These are phyloP conservation scores for Theobroma grandiflorum DNA, from an alignment of 441 rosid species.

Conservation along the genomic window DNA sequence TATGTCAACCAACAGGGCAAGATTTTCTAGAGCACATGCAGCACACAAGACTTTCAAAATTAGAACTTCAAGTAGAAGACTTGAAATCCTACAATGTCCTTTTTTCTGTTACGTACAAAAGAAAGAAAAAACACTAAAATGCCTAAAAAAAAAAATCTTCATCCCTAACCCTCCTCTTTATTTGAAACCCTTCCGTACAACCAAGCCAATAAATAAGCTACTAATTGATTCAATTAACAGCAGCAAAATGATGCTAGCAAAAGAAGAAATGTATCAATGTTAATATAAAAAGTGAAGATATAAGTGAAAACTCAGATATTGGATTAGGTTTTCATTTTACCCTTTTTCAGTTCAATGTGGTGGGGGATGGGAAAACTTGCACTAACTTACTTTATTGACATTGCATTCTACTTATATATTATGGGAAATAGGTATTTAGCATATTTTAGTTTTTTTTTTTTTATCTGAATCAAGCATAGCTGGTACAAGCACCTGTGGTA, in stretches of 20 bases:
- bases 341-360: background rate
- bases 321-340: conserved; percentile 1
- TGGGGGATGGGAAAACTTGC: background rate
- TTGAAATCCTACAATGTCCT: background rate
- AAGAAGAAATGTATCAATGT: background rate
- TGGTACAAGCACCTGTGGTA: conserved; percentile 69
- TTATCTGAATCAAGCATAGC: conserved; percentile 25
- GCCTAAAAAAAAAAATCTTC: background rate
- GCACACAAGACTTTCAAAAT: background rate
- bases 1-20: background rate
- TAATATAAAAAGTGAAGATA: background rate
- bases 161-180: background rate
- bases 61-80: background rate
- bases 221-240: background rate
- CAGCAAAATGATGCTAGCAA: background rate
- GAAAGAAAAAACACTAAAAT: background rate
- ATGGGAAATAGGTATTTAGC: conserved; percentile 1
- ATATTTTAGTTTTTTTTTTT: background rate
- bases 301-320: background rate
- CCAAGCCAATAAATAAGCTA: background rate
- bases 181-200: background rate
- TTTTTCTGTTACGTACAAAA: background rate
- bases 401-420: background rate
- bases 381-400: background rate
- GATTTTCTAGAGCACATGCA: background rate